phyloP scores from a whole-genome alignment of 2,329 filamentous ascomycete species.

The Fonsecaea pedrosoi region DNA sequence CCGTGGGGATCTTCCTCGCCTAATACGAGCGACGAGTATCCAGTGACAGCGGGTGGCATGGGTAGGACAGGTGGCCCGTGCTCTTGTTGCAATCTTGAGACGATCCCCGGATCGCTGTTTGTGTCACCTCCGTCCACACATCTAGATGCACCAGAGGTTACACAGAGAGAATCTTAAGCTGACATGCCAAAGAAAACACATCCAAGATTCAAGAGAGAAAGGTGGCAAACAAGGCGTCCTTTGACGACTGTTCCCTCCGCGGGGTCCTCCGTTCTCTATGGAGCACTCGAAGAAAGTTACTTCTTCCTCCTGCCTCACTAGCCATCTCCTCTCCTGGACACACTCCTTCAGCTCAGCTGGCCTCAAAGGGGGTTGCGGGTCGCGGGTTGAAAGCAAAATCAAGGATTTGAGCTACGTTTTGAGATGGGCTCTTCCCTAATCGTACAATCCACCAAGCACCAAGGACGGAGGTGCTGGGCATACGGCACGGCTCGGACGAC shows the following conservation, averaged over 20 bases:
- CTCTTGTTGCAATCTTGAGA: neutral
- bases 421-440: neutral
- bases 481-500: constrained; percentile 3
- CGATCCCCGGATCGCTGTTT: neutral
- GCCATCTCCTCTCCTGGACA: constrained; percentile 5
- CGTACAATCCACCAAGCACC: neutral
- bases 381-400: neutral
- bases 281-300: constrained; percentile 4
- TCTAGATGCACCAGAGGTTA: neutral
- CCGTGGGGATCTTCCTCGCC: constrained; percentile 9
- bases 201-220: neutral
- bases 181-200: neutral
- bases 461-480: constrained; percentile 1
- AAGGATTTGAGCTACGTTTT: neutral
- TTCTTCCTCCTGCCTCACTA: neutral
- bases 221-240: neutral
- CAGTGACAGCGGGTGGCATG: constrained; percentile 1
- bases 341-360: constrained; percentile 4
- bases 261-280: neutral
- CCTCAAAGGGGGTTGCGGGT: constrained; percentile 1
- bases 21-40: constrained; percentile 11
- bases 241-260: neutral
- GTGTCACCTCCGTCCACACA: neutral
- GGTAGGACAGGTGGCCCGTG: neutral
- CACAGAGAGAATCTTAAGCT: neutral